Conservation (phyloP, 2,329 filamentous ascomycete genomes). For the Allantophomopsis cytisporea region DNA sequence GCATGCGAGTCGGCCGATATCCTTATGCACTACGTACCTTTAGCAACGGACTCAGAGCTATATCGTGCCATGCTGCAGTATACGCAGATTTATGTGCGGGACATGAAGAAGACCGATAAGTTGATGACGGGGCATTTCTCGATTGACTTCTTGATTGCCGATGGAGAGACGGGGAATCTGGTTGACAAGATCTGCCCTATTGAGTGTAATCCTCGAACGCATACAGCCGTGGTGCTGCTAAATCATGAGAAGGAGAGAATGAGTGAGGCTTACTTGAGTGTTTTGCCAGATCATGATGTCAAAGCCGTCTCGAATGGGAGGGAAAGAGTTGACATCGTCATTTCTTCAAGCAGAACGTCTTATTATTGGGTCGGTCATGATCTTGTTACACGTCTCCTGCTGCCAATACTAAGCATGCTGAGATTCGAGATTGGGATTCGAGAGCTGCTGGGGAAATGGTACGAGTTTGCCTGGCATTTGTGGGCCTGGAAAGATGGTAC, state of each 20-base stretch:
- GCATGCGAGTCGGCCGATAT: slow-evolving; percentile 50
- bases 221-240: slow-evolving; percentile 55
- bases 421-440: slow-evolving; percentile 9
- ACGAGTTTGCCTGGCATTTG: slow-evolving; percentile 23
- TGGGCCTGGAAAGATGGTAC: slow-evolving; percentile 39
- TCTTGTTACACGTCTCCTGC: slow-evolving; percentile 34
- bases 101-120: slow-evolving; percentile 21
- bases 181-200: slow-evolving; percentile 45
- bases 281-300: slow-evolving; percentile 19
- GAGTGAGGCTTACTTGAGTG: slow-evolving; percentile 34
- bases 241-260: slow-evolving; percentile 25
- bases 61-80: slow-evolving; percentile 49
- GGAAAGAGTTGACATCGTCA: slow-evolving; percentile 4
- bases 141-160: slow-evolving; percentile 55
- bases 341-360: slow-evolving; percentile 13
- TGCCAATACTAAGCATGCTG: slow-evolving; percentile 25
- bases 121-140: slow-evolving; percentile 56
- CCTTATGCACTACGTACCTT: slow-evolving; percentile 51
- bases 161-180: slow-evolving; percentile 12
- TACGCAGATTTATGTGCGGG: slow-evolving; percentile 40
- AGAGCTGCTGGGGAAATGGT: slow-evolving; percentile 10
- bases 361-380: slow-evolving; percentile 61
- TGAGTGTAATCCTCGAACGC: slow-evolving; percentile 57
- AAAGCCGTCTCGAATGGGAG: slow-evolving; percentile 3
- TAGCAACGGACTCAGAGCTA: slow-evolving; percentile 39